Evolutionary conservation across 495 filamentous ascomycete species (phyloP).

Genomic region (Filosporella fistucella): DNA sequence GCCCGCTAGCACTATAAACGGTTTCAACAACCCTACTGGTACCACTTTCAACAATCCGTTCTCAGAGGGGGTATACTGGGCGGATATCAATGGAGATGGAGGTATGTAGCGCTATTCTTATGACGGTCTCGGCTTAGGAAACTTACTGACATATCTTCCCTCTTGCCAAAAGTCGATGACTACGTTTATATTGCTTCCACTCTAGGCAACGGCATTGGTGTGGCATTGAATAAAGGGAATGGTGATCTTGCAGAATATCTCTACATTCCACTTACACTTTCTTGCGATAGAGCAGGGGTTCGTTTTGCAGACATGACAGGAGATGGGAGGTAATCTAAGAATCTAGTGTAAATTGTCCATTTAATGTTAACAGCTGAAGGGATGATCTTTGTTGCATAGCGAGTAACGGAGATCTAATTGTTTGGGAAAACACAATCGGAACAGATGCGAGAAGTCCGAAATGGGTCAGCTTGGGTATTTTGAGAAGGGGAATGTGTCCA

Average conservation of each 20-base stretch:
- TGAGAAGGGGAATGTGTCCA: too few species aligned
- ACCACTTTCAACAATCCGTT: neutral
- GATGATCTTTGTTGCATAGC: neutral
- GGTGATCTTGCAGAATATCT: neutral
- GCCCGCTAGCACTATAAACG: neutral
- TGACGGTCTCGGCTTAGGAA: too few species aligned
- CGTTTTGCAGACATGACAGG: constrained; percentile 3
- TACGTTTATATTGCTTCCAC: neutral
- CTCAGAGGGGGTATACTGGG: neutral
- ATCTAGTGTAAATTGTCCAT: too few species aligned
- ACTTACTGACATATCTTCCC: too few species aligned
- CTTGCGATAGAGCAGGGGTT: neutral
- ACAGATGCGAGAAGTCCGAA: neutral
- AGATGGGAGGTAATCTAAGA: neutral
- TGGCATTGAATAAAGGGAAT: neutral
- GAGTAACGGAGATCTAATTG: neutral
- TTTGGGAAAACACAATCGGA: neutral
- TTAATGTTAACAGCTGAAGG: too few species aligned
- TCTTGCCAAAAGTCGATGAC: too few species aligned
- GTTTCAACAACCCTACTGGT: neutral
- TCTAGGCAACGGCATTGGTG: neutral
- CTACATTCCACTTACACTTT: neutral
- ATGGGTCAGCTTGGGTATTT: too few species aligned
- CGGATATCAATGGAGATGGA: constrained; percentile 1
- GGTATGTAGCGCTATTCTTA: too few species aligned